These are phyloP conservation scores for Vaccinium darrowii DNA, from an alignment of 148 eudicot species.

Conservation along the genomic window DNA sequence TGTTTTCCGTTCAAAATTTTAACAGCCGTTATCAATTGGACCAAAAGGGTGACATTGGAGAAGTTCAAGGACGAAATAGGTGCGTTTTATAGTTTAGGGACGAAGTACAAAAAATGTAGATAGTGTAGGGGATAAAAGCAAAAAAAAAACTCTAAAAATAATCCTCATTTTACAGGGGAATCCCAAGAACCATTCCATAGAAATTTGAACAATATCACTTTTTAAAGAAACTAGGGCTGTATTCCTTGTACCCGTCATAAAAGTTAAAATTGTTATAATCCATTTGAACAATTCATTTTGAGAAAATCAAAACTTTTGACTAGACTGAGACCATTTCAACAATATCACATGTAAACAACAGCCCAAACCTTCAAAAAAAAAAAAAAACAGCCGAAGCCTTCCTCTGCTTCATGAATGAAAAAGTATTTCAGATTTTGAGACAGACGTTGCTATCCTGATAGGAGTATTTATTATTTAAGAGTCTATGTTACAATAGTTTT, in stretches of 20 bases:
- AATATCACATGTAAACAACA: background rate
- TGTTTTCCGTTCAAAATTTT: too few relatives aligned
- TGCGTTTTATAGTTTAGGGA: too few relatives aligned
- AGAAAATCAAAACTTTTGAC: background rate
- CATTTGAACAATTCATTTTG: background rate
- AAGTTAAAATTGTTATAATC: background rate
- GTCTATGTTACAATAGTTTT: background rate
- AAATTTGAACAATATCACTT: background rate
- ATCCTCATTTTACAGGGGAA: background rate
- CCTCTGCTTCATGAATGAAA: background rate
- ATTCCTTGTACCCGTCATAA: background rate
- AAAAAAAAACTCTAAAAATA: too few relatives aligned
- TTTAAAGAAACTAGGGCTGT: background rate
- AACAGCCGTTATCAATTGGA: too few relatives aligned
- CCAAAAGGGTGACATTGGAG: too few relatives aligned
- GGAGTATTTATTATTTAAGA: background rate
- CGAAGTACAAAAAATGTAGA: too few relatives aligned
- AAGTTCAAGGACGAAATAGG: too few relatives aligned
- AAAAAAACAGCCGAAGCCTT: background rate
- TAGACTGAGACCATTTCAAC: background rate
- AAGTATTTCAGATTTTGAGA: background rate
- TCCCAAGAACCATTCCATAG: background rate
- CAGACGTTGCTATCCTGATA: background rate
- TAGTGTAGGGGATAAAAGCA: too few relatives aligned
- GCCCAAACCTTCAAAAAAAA: background rate